A percentile compares a stretch with the other conserved stretches of the same genome.
Evolutionary conservation across 2,329 filamentous ascomycete genomes (phyloP).

Genomic region (Colletotrichum cuscutae): DNA sequence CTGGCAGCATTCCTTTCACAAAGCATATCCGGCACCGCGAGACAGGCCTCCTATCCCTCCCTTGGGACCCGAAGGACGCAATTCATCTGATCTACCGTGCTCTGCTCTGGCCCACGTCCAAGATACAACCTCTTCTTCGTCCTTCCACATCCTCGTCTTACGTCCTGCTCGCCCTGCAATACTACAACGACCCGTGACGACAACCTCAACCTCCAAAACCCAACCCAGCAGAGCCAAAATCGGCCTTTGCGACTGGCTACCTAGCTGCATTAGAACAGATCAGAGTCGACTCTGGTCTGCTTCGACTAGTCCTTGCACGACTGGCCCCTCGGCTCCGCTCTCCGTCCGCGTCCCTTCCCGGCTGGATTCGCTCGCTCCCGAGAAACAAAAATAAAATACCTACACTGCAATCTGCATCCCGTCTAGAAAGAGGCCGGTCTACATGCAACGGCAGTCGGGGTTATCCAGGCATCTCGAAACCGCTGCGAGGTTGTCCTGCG

Average conservation of each 20-base stretch:
- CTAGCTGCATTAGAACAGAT: background rate
- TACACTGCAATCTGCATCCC: background rate
- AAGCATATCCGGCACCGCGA: background rate
- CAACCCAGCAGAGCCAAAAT: background rate
- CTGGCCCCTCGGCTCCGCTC: background rate
- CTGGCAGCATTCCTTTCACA: conserved; percentile 26
- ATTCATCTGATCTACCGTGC: conserved; percentile 34
- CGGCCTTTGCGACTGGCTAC: background rate
- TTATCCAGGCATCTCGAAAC: conserved; percentile 51
- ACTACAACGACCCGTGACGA: conserved; percentile 1
- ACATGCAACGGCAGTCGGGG: conserved; percentile 61
- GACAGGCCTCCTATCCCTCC: conserved; percentile 17
- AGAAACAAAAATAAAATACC: conserved; percentile 16
- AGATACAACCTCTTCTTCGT: conserved; percentile 9
- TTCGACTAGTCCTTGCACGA: background rate
- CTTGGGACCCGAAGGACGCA: conserved; percentile 11
- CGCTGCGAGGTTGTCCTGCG: conserved; percentile 41
- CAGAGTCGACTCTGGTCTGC: background rate
- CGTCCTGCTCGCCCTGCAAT: background rate
- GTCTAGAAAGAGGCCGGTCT: conserved; percentile 30
- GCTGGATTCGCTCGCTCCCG: conserved; percentile 20
- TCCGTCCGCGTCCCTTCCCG: conserved; percentile 10
- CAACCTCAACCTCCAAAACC: background rate
- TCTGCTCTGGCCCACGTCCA: conserved; percentile 7
- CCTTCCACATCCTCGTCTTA: background rate